phyloP scores from a whole-genome alignment of 768 basidiomycete species.

The Lentinula boryana region DNA sequence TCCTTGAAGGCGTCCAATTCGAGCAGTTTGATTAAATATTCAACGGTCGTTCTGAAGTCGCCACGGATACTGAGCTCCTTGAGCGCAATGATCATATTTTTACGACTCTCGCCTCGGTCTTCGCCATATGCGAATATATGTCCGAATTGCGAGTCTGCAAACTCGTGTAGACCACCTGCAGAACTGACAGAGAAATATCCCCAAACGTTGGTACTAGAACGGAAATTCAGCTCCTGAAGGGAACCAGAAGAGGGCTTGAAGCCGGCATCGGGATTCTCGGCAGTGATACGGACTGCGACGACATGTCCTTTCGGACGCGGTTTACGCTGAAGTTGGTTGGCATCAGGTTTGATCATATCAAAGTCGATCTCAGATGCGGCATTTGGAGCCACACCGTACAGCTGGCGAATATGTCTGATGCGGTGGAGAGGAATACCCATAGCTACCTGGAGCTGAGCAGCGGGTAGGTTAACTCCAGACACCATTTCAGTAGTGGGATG shows the following conservation, averaged over 20 bases:
- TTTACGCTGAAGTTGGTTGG: conserved; percentile 85
- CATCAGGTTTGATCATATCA: conserved; percentile 87
- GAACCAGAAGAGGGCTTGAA: conserved; percentile 99
- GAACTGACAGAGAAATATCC: conserved; percentile 98
- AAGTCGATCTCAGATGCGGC: conserved; percentile 94
- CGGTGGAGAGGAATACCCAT: conserved; percentile 98
- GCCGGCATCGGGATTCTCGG: conserved; percentile 98
- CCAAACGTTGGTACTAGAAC: conserved; percentile 99
- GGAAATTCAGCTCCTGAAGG: conserved; percentile 98
- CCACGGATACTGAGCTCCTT: conserved; percentile 99
- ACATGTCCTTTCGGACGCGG: conserved; percentile 98
- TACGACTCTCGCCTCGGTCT: conserved; percentile 89
- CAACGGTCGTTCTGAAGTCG: conserved; percentile 97
- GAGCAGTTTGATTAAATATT: conserved; percentile 96
- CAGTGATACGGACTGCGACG: conserved; percentile 97
- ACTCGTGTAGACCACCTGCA: conserved; percentile 96
- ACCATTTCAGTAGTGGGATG: conserved; percentile 99
- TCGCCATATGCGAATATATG: conserved; percentile 99
- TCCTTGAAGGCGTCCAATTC: conserved; percentile 95
- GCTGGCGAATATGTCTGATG: conserved; percentile 90
- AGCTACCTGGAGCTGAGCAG: conserved; percentile 93
- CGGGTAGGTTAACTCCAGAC: conserved; percentile 96
- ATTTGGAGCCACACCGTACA: conserved; percentile 92
- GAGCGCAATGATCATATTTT: conserved; percentile 99
- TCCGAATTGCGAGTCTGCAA: conserved; percentile 98